phyloP scores from a whole-genome alignment of 1,284 basidiomycete genomes.

The Porphyrellus sp. region DNA sequence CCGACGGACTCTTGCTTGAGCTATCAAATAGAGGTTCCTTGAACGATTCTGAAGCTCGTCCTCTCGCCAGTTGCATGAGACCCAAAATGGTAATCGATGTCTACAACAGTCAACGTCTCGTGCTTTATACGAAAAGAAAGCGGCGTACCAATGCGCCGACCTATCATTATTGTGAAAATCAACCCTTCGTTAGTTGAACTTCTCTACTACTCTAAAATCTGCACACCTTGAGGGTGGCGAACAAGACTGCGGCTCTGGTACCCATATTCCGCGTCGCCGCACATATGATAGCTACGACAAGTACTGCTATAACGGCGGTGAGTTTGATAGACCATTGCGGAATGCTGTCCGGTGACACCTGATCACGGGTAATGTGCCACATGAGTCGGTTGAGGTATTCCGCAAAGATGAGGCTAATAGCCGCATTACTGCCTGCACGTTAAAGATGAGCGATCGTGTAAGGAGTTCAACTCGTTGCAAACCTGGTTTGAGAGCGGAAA shows the following conservation, averaged over 20 bases:
- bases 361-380: slow-evolving; percentile 60
- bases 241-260: slow-evolving; percentile 78
- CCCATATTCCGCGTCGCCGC: slow-evolving; percentile 78
- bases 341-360: slow-evolving; percentile 71
- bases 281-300: slow-evolving; percentile 74
- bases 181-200: slow-evolving; percentile 3
- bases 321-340: slow-evolving; percentile 94
- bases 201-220: not conserved
- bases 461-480: slow-evolving; percentile 2
- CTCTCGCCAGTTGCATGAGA: slow-evolving; percentile 67
- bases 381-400: slow-evolving; percentile 88
- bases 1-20: slow-evolving; percentile 74
- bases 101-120: slow-evolving; percentile 37
- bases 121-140: not conserved
- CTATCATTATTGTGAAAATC: slow-evolving; percentile 32
- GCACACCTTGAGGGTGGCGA: slow-evolving; percentile 82
- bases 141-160: slow-evolving; percentile 54
- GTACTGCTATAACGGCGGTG: slow-evolving; percentile 73
- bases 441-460: slow-evolving; percentile 4
- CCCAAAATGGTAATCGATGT: slow-evolving; percentile 71
- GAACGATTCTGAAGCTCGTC: slow-evolving; percentile 64
- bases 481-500: slow-evolving; percentile 85
- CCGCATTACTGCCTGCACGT: slow-evolving; percentile 59
- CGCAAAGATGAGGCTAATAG: slow-evolving; percentile 68
- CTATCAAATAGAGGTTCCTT: slow-evolving; percentile 67